Evolutionary conservation across 495 filamentous ascomycete genomes (phyloP), one percentile per base, ranked within the genome.

Genomic region (Thermothielavioides terrestris): DNA sequence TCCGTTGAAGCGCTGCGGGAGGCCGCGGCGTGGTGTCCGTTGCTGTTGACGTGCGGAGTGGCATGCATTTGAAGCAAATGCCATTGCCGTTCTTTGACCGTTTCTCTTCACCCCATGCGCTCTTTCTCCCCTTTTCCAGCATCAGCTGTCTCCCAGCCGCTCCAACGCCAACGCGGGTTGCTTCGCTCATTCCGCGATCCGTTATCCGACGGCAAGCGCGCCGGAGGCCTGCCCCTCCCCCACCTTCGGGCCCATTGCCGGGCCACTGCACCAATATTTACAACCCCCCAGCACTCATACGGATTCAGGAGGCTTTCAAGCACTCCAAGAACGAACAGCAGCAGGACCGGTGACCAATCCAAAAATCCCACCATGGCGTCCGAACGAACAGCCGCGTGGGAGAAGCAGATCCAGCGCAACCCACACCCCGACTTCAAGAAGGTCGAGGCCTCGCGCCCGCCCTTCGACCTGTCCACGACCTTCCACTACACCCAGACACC

Each of bases 351-450:
- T 51, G 28, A 18, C 44, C 8, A 14, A n/a, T 35, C 45, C 48
- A 42, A 40, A 42, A 34, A 32, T n/a, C 51, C 39, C 54, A 65
- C 42, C 2, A 70, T 72, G 68, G 63, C 65, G n/a, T 57, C 59
- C 43, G 47, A 57, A 34, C 52, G 52, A 15, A 56, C 62, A 0
- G 64, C 62, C 35, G 44, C 57, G 30, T 50, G 42, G 18, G 77
- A 82, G 46, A 69, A 71, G 26, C 59, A 58, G 31, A 63, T 80
- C 49, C 65, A 80, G 60, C 78, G 81, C 54, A 84, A 82, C 62
- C 80, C 77, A 10, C 82, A 84, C 62, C 74, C 75, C 9, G 84
- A 95, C 63, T 95, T 95, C 73, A 84, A 84, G 50, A 70, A 77
- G 20, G 75, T 86, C 52, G 82, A 95, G 68, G 77, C 77, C 35